Conservation (phyloP, 495 filamentous ascomycete genomes). For the Podospora australis region DNA sequence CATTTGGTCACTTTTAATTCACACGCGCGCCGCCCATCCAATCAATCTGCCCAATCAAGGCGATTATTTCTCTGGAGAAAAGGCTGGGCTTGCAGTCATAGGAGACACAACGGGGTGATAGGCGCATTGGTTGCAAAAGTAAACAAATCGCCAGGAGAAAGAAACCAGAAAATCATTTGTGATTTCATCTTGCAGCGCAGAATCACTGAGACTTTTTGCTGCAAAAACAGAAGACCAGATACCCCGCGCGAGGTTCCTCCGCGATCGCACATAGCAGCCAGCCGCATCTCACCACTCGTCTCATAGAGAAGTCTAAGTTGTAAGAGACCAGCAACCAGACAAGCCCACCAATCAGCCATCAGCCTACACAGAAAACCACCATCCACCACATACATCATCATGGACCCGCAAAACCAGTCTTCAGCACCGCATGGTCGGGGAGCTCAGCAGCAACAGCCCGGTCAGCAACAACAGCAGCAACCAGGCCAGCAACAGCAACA, state of each 20-base stretch:
- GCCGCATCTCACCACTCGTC: neutral
- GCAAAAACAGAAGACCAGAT: conserved; percentile 1
- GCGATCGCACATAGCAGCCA: neutral
- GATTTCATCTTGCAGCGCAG: neutral
- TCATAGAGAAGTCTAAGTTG: too few species aligned
- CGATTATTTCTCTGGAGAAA: conserved; percentile 3
- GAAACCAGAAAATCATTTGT: neutral
- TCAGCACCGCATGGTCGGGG: conserved; percentile 31
- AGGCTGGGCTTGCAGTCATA: neutral
- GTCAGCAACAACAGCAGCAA: neutral
- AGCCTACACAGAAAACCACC: neutral
- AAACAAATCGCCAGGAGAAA: conserved; percentile 22
- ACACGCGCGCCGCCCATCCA: conserved; percentile 16
- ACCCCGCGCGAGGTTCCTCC: neutral
- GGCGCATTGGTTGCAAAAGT: too few species aligned
- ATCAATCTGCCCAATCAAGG: conserved; percentile 34
- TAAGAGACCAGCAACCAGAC: neutral
- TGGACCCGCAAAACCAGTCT: conserved; percentile 44
- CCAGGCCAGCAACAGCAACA: neutral
- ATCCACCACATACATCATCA: conserved; percentile 20
- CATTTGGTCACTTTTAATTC: conserved; percentile 15
- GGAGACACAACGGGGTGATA: too few species aligned
- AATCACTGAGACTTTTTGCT: too few species aligned
- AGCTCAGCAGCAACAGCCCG: conserved; percentile 35
- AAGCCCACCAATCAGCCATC: neutral